A percentile compares a stretch with the other conserved stretches of the same genome.
Conservation (phyloP, 495 filamentous ascomycete species). For the Talaromyces liani region DNA sequence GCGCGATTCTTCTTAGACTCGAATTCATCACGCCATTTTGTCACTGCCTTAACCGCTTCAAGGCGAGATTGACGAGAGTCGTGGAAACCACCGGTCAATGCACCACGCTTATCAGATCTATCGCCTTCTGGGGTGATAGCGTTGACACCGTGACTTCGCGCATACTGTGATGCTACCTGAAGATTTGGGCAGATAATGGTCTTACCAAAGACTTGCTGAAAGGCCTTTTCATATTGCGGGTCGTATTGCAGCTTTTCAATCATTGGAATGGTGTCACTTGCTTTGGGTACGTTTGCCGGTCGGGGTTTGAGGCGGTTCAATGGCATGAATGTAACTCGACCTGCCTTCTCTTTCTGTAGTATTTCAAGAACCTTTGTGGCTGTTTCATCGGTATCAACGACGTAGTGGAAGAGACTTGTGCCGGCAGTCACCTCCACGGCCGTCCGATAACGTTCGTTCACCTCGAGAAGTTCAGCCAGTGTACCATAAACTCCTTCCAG, state of each 20-base stretch:
- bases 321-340: constrained; percentile 94
- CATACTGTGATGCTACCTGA: constrained; percentile 77
- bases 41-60: constrained; percentile 70
- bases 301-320: constrained; percentile 68
- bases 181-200: constrained; percentile 91
- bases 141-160: constrained; percentile 80
- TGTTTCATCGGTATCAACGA: constrained; percentile 88
- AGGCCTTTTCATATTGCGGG: constrained; percentile 68
- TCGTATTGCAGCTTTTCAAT: constrained; percentile 81
- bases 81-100: constrained; percentile 86
- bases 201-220: constrained; percentile 90
- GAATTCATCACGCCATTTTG: constrained; percentile 65
- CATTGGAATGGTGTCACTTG: constrained; percentile 79
- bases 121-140: constrained; percentile 94
- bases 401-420: constrained; percentile 89
- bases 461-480: constrained; percentile 80
- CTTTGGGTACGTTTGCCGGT: constrained; percentile 67
- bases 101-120: constrained; percentile 86
- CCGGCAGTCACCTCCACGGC: constrained; percentile 92
- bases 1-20: constrained; percentile 56
- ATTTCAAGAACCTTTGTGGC: constrained; percentile 73
- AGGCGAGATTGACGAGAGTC: constrained; percentile 77
- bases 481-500: constrained; percentile 90
- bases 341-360: constrained; percentile 69
- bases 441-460: constrained; percentile 75